Percentiles rank a stretch among this genome's conserved stretches.
Evolutionary conservation across 495 filamentous ascomycete genomes (phyloP).

Genomic region (Penicillium pancosmium): DNA sequence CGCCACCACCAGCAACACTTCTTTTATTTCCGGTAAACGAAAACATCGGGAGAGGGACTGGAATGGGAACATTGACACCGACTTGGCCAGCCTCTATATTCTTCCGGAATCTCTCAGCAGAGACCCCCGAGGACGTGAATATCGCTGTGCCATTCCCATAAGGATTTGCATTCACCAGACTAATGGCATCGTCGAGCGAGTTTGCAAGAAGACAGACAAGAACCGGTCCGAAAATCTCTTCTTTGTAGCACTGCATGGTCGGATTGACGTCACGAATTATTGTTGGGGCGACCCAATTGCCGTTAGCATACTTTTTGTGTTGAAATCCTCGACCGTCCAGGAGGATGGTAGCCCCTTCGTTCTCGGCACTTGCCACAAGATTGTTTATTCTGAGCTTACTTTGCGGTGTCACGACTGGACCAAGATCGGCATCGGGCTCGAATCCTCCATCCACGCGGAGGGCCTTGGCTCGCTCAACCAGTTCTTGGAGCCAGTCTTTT

Average conservation of each 20-base stretch:
- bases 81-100: constrained; percentile 58
- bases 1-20: constrained; percentile 85
- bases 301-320: constrained; percentile 34
- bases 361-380: constrained; percentile 77
- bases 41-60: constrained; percentile 89
- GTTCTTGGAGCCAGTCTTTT: constrained; percentile 77
- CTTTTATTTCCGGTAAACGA: constrained; percentile 96
- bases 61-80: constrained; percentile 67
- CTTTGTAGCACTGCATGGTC: constrained; percentile 23
- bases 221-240: constrained; percentile 32
- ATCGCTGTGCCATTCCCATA: constrained; percentile 69
- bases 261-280: constrained; percentile 22
- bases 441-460: constrained; percentile 85
- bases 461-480: constrained; percentile 79
- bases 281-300: constrained; percentile 25
- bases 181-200: constrained; percentile 73
- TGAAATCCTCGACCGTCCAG: constrained; percentile 75
- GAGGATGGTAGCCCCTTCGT: constrained; percentile 82
- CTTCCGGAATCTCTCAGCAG: constrained; percentile 61
- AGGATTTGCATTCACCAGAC: constrained; percentile 63
- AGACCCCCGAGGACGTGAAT: constrained; percentile 62
- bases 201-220: constrained; percentile 58
- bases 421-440: constrained; percentile 81
- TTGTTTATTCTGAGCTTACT: constrained; percentile 77
- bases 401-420: constrained; percentile 82